Percentiles rank a stretch among this genome's conserved stretches.
Evolutionary conservation across 2,329 filamentous ascomycete species (phyloP).

Genomic region (Xylaria sp.): DNA sequence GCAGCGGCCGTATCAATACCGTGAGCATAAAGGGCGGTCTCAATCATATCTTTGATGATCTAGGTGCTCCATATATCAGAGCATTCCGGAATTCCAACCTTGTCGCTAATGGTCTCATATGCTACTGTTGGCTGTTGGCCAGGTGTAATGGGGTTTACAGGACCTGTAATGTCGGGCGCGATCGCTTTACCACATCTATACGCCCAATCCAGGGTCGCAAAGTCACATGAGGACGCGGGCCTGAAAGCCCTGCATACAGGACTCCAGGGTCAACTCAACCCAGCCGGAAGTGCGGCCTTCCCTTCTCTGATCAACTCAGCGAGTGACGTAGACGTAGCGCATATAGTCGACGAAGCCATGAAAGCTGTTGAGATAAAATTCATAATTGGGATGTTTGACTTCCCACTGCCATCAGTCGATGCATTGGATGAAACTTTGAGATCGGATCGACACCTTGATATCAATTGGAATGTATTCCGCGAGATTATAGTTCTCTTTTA

Average conservation of each 20-base stretch:
- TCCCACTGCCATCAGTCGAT: slow-evolving; percentile 40
- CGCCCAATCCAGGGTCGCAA: slow-evolving; percentile 46
- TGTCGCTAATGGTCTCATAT: slow-evolving; percentile 51
- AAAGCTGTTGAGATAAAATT: background rate
- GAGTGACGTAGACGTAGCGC: background rate
- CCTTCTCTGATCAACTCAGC: slow-evolving; percentile 37
- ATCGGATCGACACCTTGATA: slow-evolving; percentile 32
- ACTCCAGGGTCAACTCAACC: slow-evolving; percentile 47
- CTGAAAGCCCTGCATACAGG: slow-evolving; percentile 46
- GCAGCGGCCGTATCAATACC: slow-evolving; percentile 50
- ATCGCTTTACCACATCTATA: slow-evolving; percentile 47
- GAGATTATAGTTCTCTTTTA: slow-evolving; percentile 42
- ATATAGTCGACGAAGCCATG: background rate
- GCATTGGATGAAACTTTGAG: slow-evolving; percentile 32
- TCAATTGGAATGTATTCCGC: slow-evolving; percentile 39
- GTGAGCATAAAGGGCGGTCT: slow-evolving; percentile 50
- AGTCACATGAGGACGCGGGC: slow-evolving; percentile 45
- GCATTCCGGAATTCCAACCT: slow-evolving; percentile 46
- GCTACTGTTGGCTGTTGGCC: slow-evolving; percentile 47
- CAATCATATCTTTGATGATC: slow-evolving; percentile 52
- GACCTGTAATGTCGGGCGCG: slow-evolving; percentile 52
- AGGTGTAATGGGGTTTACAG: slow-evolving; percentile 48
- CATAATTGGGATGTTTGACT: background rate
- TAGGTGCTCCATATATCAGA: slow-evolving; percentile 47
- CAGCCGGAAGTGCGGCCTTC: slow-evolving; percentile 41